A percentile compares a stretch with the other conserved stretches of the same genome.
Conservation (phyloP, 2,329 filamentous ascomycete genomes). For the Hortaea werneckii region DNA sequence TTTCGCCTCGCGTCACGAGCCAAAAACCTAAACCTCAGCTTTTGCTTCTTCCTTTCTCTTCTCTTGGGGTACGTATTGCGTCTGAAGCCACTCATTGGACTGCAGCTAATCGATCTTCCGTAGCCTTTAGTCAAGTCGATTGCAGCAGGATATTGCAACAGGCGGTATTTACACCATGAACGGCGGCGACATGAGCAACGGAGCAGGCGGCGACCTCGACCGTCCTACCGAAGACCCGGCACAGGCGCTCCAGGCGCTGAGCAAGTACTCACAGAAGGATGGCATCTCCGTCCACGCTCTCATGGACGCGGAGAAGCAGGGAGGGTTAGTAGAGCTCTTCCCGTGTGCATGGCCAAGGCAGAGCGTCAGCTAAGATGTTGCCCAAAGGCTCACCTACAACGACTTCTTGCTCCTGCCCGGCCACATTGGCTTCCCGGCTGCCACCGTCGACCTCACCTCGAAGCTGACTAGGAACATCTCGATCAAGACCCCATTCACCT, state of each 20-base stretch:
- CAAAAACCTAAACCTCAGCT: neutral
- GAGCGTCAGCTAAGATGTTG: too few species aligned
- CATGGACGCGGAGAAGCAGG: constrained; percentile 82
- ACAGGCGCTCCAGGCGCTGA: constrained; percentile 61
- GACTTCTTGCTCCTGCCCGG: constrained; percentile 95
- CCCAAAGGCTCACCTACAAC: too few species aligned
- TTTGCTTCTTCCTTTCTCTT: constrained; percentile 27
- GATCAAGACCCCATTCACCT: constrained; percentile 92
- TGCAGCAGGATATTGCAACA: neutral
- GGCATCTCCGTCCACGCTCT: constrained; percentile 79
- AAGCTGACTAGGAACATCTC: constrained; percentile 91
- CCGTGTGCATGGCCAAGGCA: too few species aligned
- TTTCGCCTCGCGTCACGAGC: neutral
- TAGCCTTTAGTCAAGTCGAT: neutral
- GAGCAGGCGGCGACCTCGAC: neutral
- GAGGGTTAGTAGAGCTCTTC: too few species aligned
- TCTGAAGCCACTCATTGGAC: constrained; percentile 2
- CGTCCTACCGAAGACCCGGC: constrained; percentile 13
- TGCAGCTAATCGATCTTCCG: neutral
- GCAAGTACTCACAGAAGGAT: constrained; percentile 60
- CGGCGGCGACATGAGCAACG: constrained; percentile 30
- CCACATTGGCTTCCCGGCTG: constrained; percentile 95
- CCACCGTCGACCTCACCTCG: constrained; percentile 77
- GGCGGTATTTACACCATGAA: constrained; percentile 52
- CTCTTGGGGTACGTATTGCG: constrained; percentile 37